Base-by-base conservation (phyloP, 176 grass and related monocot species). In the Eremochloa ophiuroides region DNA sequence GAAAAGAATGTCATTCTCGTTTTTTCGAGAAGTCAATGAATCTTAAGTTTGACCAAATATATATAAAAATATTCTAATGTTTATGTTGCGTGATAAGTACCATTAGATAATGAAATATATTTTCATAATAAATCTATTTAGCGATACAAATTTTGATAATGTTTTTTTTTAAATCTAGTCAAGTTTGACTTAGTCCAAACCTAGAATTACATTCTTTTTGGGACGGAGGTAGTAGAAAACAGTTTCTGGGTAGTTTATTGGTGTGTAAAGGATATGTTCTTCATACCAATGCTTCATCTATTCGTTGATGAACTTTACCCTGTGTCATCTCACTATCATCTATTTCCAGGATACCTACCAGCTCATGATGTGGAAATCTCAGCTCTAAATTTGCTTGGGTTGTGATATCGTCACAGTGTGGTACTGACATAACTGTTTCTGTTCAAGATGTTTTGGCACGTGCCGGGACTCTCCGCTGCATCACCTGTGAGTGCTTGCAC, bases 361-460 rank as follows among this genome's bases (percentile, higher is more conserved):
- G 20, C 43, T 77, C 56, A 76, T 31, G 65, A 48, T 72, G 47
- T 68, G 26, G 56, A 66, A 27, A 35, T 73, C 42, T 12, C 62
- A 85, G 76, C 44, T 41, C 69, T 90, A 87, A 88, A 47, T 85
- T 67, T 15, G 39, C 55, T 67, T 64, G 4, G 41, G 58, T 80
- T 82, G 39, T 51, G 30, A 37, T 26, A 66, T 30, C 30, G 33
- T 79, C 25, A 71, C 15, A n/a, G 67, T 64, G 77, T 29, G 17
- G 33, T 77, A 65, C 22, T 55, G 72, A 71, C 64, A 10, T 44
- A 71, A 76, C 77, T 73, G 2, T 37, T 47, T 30, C 69, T 67
- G 35, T 50, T 4, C 90, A 93, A 91, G 73, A 99, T 99, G 96
- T 99, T 99, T 86, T 99, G 96, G 96, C 96, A 94, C 20, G 92